Base-by-base conservation (phyloP, 2,329 filamentous ascomycete genomes). In the Amauroascus niger region DNA sequence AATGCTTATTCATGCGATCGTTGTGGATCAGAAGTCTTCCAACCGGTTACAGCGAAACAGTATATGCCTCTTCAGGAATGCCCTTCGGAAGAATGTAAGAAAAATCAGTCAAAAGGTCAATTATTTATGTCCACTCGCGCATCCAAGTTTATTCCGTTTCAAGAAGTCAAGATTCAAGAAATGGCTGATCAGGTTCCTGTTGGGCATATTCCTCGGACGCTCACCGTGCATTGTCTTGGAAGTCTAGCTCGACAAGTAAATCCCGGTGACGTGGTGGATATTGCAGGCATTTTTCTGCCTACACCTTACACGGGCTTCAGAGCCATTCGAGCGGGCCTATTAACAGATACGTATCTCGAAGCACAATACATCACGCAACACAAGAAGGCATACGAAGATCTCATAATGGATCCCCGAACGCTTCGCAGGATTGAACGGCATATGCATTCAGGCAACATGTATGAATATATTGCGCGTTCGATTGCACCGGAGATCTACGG, bases 101-200 rank as follows among this genome's bases (percentile, higher is more conserved):
- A 79, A 57, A 97, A 96, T 70, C 89, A 95, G 69, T 82, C 88
- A 61, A 95, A 93, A 70, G 93, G 93, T 16, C 88, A 96, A 69
- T 79, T 98, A 37, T 91, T 95, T 68, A 82, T 94, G 35, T 96
- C 91, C 0, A 94, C 90, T n/a, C 81, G 93, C 63, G 93, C 91
- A 0, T 96, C 90, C 49, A 98, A 97, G 65, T 98, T 97, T 66
- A 74, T 95, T 64, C 89, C 93, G 2, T 98, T 98, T 75, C 93
- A 98, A 70, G 93, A 98, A 71, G 83, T 97, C 71, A 97, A 97
- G 74, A 89, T 98, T 54, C 93, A 98, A 71, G 93, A 98, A 68
- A 88, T 97, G 82, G 89, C 93, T n/a, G 93, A 98, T 68, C 93
- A 98, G 69, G 93, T 98, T 0, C 93, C 93, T 6, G 94, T 98